A percentile compares a stretch with the other conserved stretches of the same genome.
These are phyloP conservation scores for Aspergillus cavernicola DNA, from an alignment of 495 filamentous ascomycete species.

Conservation along the genomic window DNA sequence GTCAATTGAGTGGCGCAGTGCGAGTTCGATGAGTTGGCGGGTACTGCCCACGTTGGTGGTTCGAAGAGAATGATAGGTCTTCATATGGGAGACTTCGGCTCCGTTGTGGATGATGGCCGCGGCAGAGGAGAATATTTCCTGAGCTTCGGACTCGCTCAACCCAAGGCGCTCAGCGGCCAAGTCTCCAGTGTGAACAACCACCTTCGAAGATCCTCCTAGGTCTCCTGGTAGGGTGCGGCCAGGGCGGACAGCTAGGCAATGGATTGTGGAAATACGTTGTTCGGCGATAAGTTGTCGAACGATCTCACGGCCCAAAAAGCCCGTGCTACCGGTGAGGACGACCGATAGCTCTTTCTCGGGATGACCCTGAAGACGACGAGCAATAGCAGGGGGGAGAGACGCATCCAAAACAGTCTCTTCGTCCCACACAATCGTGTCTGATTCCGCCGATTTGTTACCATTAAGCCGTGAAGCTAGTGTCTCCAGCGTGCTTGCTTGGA, in stretches of 20 bases:
- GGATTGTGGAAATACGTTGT: constrained; percentile 16
- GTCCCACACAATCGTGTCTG: too few relatives aligned
- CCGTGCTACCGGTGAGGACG: constrained; percentile 34
- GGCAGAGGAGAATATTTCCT: background rate
- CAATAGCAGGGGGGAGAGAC: too few relatives aligned
- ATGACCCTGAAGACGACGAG: too few relatives aligned
- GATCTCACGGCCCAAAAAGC: constrained; percentile 33
- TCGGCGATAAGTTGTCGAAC: constrained; percentile 23
- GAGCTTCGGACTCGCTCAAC: background rate
- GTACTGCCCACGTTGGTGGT: constrained; percentile 33
- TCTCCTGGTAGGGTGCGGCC: background rate
- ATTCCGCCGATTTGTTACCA: too few relatives aligned
- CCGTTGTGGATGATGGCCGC: constrained; percentile 42
- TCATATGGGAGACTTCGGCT: constrained; percentile 34
- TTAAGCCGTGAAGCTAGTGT: too few relatives aligned
- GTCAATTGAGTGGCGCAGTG: too few relatives aligned
- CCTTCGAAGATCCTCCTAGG: background rate
- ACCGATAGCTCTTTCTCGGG: too few relatives aligned
- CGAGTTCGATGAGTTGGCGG: background rate
- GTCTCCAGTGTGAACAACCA: background rate
- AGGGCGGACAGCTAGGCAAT: constrained; percentile 32
- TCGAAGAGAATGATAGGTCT: constrained; percentile 30
- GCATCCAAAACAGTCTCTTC: too few relatives aligned
- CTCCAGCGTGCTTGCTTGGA: constrained; percentile 34
- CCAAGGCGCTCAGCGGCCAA: background rate